Evolutionary conservation across 768 basidiomycete species (phyloP), one percentile per base, ranked within the genome.

Genomic region (Mycena galopus): DNA sequence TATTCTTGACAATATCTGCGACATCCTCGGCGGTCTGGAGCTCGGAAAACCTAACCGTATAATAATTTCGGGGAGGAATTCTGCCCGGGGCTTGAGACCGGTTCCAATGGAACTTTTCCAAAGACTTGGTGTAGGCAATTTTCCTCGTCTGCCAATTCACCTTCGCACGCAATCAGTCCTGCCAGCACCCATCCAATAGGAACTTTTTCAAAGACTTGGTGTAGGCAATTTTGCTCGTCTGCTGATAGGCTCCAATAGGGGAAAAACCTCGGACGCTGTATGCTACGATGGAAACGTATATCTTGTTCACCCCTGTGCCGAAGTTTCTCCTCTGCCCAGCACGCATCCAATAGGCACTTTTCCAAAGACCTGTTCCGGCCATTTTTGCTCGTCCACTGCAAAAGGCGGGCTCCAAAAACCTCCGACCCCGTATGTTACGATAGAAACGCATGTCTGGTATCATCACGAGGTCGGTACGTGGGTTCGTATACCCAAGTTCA

Each of bases 291-390:
- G 51, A 53, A 6, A 53, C 51, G 51, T 25, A 53, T 53, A 23
- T 53, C 51, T 25, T 25, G 25, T 53, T 23, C 23, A 27, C 27
- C 7, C 51, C 23, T 53, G 8, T 53, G 51, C 11, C 51, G 23
- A 25, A 53, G 23, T 53, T 19, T n/a, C n/a, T n/a, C n/a, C n/a
- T n/a, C n/a, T n/a, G n/a, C n/a, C n/a, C n/a, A 27, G n/a, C 51
- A 53, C 51, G 8, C 51, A 53, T 53, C 51, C 51, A 53, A 53
- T 53, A 53, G 51, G 51, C 25, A 53, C 51, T 53, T 53, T 53
- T 10, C 51, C 5, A 25, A 53, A n/a, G n/a, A n/a, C n/a, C n/a
- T n/a, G n/a, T n/a, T n/a, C n/a, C n/a, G 51, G 51, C 51, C 51
- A 53, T 53, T 53, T 53, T 53, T 53, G 27, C 51, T 53, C 51